Conservation (phyloP, 768 basidiomycete species). For the Lactarius vividus region DNA sequence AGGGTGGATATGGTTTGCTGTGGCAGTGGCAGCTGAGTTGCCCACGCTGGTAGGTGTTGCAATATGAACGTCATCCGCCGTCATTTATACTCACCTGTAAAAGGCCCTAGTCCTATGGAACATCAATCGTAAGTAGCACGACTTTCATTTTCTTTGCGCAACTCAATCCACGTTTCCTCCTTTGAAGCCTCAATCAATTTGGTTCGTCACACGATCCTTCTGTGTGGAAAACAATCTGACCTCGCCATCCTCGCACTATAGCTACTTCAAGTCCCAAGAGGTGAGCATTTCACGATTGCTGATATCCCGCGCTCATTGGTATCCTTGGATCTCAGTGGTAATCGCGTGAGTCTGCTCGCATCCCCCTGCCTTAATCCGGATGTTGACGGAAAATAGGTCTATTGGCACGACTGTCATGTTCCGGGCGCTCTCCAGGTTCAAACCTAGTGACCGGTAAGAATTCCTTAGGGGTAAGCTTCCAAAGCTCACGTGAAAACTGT, state of each 20-base stretch:
- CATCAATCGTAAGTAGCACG: slow-evolving; percentile 5
- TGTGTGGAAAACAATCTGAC: background rate
- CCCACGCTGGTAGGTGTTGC: slow-evolving; percentile 10
- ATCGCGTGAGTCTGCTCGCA: slow-evolving; percentile 12
- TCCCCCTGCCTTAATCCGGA: background rate
- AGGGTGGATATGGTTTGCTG: slow-evolving; percentile 21
- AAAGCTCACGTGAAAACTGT: background rate
- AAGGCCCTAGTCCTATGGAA: slow-evolving; percentile 6
- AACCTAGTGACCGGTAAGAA: slow-evolving; percentile 1
- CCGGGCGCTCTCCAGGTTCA: slow-evolving; percentile 6
- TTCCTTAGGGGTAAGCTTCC: too few relatives aligned
- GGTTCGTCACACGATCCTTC: background rate
- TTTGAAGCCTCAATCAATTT: slow-evolving; percentile 10
- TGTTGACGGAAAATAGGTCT: background rate
- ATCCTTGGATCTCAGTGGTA: slow-evolving; percentile 3
- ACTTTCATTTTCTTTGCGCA: background rate
- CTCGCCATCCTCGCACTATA: too few relatives aligned
- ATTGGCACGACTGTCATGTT: slow-evolving; percentile 7
- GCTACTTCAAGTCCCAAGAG: slow-evolving; percentile 16
- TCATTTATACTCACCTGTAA: background rate
- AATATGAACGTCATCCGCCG: too few relatives aligned
- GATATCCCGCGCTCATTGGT: background rate
- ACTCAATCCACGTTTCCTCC: background rate
- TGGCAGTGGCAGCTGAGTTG: slow-evolving; percentile 17
- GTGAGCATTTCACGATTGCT: background rate